Percentiles rank a stretch among this genome's conserved stretches.
Evolutionary conservation across 495 filamentous ascomycete genomes (phyloP).

Genomic region (Diplogelasinospora grovesii): DNA sequence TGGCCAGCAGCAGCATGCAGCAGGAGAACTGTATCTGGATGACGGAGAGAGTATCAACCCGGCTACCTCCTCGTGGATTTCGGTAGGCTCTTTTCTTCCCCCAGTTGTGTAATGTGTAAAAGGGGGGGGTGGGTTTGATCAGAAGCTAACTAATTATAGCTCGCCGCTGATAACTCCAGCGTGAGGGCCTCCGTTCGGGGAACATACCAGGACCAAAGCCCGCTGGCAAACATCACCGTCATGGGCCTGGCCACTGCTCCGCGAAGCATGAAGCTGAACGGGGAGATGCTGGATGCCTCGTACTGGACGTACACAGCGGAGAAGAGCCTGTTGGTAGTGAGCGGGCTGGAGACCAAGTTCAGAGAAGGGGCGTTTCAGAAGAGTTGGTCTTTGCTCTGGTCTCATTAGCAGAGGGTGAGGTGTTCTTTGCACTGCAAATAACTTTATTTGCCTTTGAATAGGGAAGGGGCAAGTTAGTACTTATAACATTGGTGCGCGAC

Average conservation of each 20-base stretch:
- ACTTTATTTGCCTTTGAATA: neutral
- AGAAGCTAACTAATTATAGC: constrained; percentile 26
- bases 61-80: constrained; percentile 48
- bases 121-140: neutral
- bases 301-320: constrained; percentile 42
- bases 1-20: constrained; percentile 48
- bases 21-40: constrained; percentile 69
- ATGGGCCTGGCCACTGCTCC: constrained; percentile 49
- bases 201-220: constrained; percentile 52
- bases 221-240: constrained; percentile 59
- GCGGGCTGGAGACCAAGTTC: constrained; percentile 10
- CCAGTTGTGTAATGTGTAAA: no score
- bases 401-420: neutral
- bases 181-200: constrained; percentile 46
- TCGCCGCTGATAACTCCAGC: constrained; percentile 39
- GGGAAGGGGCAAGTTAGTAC: constrained; percentile 1
- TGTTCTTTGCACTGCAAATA: no score
- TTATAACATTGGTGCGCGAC: no score
- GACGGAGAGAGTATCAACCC: constrained; percentile 70
- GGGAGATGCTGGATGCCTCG: constrained; percentile 27
- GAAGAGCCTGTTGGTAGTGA: constrained; percentile 8
- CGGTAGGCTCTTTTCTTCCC: constrained; percentile 31
- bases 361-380: constrained; percentile 16
- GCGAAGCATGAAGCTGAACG: constrained; percentile 46
- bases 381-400: constrained; percentile 19